Conservation (phyloP, 345 rosid genomes). For the Cardamine occulta region DNA sequence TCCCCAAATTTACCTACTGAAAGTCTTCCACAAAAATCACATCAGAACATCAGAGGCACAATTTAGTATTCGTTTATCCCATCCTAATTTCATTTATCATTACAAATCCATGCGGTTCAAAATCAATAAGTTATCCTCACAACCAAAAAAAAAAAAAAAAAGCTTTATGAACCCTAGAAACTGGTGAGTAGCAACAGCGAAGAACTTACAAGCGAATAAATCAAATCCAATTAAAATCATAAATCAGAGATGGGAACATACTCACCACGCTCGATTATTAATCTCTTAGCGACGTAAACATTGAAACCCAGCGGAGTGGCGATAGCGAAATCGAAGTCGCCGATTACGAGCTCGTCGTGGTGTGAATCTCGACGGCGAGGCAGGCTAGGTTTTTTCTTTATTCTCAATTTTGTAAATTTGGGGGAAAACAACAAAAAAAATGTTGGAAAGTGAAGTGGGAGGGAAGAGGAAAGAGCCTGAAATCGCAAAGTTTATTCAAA, state of each 20-base stretch:
- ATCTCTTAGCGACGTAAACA: slow-evolving; percentile 18
- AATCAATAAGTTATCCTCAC: not conserved
- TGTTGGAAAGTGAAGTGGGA: slow-evolving; percentile 22
- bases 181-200: not conserved
- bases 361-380: slow-evolving; percentile 26
- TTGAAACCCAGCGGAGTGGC: slow-evolving; percentile 23
- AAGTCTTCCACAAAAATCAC: not conserved
- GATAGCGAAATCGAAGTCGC: slow-evolving; percentile 13
- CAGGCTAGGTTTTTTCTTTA: slow-evolving; percentile 8
- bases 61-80: not conserved
- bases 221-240: not conserved
- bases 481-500: not conserved
- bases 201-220: not conserved
- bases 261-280: slow-evolving; percentile 27
- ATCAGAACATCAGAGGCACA: slow-evolving; percentile 1
- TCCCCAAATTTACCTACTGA: slow-evolving; percentile 30
- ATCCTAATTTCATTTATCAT: not conserved
- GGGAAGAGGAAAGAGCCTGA: slow-evolving; percentile 34
- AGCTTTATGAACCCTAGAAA: slow-evolving; percentile 19
- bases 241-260: slow-evolving; percentile 21
- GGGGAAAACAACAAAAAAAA: not conserved
- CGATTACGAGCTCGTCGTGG: slow-evolving; percentile 27
- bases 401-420: not conserved
- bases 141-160: not conserved
- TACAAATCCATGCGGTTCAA: not conserved